phyloP scores from a whole-genome alignment of 495 filamentous ascomycete genomes.

The Trichoderma orchidacearum region DNA sequence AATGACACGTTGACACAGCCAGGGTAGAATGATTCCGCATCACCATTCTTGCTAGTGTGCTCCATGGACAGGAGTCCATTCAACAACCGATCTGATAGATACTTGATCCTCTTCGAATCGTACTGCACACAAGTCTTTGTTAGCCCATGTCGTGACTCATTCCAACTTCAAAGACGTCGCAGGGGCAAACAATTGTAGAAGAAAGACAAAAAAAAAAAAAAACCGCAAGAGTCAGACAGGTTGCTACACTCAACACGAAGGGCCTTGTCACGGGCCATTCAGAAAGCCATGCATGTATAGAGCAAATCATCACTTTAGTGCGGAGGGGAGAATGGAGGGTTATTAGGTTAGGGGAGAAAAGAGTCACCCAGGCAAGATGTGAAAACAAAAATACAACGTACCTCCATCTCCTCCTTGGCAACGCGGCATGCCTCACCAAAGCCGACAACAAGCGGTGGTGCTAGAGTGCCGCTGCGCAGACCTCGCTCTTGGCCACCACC shows the following conservation, averaged over 20 bases:
- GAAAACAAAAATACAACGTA: slow-evolving; percentile 34
- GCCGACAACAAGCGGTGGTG: slow-evolving; percentile 77
- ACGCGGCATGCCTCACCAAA: slow-evolving; percentile 94
- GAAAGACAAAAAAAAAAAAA: neutral
- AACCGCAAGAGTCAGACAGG: slow-evolving; percentile 25
- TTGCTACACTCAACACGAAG: slow-evolving; percentile 40
- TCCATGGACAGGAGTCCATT: slow-evolving; percentile 76
- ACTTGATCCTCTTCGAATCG: slow-evolving; percentile 69
- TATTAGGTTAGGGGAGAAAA: neutral
- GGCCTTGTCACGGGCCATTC: slow-evolving; percentile 31
- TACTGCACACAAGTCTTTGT: slow-evolving; percentile 46
- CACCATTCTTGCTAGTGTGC: slow-evolving; percentile 85
- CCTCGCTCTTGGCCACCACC: slow-evolving; percentile 95
- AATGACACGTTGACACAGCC: slow-evolving; percentile 98
- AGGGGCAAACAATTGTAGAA: neutral
- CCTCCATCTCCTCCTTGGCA: slow-evolving; percentile 73
- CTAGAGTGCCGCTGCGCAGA: slow-evolving; percentile 82
- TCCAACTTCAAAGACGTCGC: too few relatives aligned
- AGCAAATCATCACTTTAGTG: slow-evolving; percentile 50
- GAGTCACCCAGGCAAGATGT: neutral
- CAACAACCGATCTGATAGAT: slow-evolving; percentile 69
- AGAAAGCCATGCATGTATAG: slow-evolving; percentile 56
- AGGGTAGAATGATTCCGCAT: slow-evolving; percentile 71
- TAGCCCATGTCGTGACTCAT: too few relatives aligned
- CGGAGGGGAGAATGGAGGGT: neutral